phyloP scores from a whole-genome alignment of 176 grass and related monocot species.

The Calamus simplicifolius region DNA sequence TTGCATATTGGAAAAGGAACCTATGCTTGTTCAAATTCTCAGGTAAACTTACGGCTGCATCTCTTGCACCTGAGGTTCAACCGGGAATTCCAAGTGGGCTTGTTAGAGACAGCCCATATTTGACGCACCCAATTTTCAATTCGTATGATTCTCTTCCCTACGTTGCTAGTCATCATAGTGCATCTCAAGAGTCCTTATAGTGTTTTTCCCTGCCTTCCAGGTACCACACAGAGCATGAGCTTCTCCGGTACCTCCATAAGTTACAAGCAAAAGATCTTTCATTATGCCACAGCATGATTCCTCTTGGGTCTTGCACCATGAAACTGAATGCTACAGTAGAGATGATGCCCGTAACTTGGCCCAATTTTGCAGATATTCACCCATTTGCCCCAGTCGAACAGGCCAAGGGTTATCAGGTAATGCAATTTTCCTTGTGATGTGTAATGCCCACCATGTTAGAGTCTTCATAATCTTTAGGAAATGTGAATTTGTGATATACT shows the following conservation, averaged over 20 bases:
- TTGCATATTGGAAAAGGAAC: conserved; percentile 1
- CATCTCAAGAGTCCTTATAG: conserved; percentile 6
- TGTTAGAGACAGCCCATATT: conserved; percentile 69
- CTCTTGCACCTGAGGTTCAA: conserved; percentile 62
- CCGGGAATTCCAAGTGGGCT: conserved; percentile 61
- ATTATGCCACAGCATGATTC: conserved; percentile 98
- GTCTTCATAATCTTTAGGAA: no score
- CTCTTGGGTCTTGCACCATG: conserved; percentile 98
- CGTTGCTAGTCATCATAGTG: background rate
- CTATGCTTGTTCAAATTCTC: conserved; percentile 23
- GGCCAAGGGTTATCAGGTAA: conserved; percentile 80
- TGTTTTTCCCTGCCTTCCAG: conserved; percentile 39
- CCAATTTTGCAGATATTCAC: conserved; percentile 84
- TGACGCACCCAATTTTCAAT: conserved; percentile 52
- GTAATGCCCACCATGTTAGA: no score
- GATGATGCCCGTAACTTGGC: conserved; percentile 98
- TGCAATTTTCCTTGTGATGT: background rate
- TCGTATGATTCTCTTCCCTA: background rate
- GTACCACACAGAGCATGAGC: conserved; percentile 97
- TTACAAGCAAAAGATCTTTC: conserved; percentile 90
- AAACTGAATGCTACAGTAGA: conserved; percentile 95
- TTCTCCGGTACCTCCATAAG: conserved; percentile 90
- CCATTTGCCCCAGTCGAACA: conserved; percentile 87
- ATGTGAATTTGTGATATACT: background rate
- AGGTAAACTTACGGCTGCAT: conserved; percentile 82